Conservation (phyloP, 352 stramenopile species). For the Salisapilia sapeloensis region DNA sequence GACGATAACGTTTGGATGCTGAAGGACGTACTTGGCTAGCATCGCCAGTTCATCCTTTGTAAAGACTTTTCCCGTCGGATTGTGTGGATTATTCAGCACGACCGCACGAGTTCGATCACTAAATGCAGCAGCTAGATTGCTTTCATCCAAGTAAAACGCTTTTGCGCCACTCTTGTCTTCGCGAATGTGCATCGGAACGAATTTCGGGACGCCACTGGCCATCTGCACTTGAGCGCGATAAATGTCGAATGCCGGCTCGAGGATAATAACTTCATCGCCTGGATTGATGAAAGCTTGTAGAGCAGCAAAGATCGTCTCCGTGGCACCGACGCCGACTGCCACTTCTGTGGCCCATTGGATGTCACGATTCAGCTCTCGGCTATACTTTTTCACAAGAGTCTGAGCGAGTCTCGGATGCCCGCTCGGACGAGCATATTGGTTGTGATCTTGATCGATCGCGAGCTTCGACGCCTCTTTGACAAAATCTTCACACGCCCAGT, state of each 20-base stretch:
- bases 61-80: slow-evolving; percentile 98
- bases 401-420: slow-evolving; percentile 70
- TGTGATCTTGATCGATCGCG: slow-evolving; percentile 84
- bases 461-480: slow-evolving; percentile 87
- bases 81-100: slow-evolving; percentile 97
- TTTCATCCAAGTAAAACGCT: slow-evolving; percentile 75
- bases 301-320: slow-evolving; percentile 89
- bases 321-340: slow-evolving; percentile 87
- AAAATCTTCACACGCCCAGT: slow-evolving; percentile 90
- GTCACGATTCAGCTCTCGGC: slow-evolving; percentile 54
- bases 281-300: slow-evolving; percentile 86
- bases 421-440: slow-evolving; percentile 88
- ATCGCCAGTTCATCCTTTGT: slow-evolving; percentile 82
- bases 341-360: slow-evolving; percentile 88
- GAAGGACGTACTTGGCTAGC: slow-evolving; percentile 80
- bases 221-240: slow-evolving; percentile 85
- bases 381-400: slow-evolving; percentile 85
- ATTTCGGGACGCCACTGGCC: slow-evolving; percentile 60
- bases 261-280: slow-evolving; percentile 92
- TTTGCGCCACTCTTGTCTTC: slow-evolving; percentile 16
- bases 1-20: slow-evolving; percentile 81
- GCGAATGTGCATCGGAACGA: slow-evolving; percentile 64
- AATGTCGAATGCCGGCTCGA: slow-evolving; percentile 96
- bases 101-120: slow-evolving; percentile 87
- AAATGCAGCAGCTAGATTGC: slow-evolving; percentile 73